Conservation (phyloP, 192 early-diverging fungal genomes). For the Allomyces javanicus region DNA sequence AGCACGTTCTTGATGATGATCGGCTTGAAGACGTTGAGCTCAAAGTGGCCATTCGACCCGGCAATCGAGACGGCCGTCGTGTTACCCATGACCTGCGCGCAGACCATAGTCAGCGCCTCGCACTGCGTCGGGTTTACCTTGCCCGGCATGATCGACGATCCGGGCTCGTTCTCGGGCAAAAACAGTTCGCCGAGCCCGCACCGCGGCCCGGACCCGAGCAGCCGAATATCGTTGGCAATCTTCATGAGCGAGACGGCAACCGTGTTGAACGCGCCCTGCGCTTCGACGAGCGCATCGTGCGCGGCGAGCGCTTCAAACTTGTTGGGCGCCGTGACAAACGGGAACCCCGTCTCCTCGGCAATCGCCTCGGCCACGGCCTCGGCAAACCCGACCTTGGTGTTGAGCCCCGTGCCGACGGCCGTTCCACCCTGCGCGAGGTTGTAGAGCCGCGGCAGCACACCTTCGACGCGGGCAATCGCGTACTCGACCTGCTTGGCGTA, state of each 20-base stretch:
- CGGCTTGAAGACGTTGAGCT: conserved; percentile 99
- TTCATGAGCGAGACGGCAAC: conserved; percentile 91
- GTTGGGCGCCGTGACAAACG: conserved; percentile 92
- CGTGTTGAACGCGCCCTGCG: conserved; percentile 83
- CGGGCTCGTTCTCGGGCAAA: conserved; percentile 97
- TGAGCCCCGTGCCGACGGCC: conserved; percentile 92
- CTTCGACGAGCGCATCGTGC: conserved; percentile 96
- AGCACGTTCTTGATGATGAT: conserved; percentile 96
- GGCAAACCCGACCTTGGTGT: conserved; percentile 85
- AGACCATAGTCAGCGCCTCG: conserved; percentile 99
- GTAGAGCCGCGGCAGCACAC: conserved; percentile 60
- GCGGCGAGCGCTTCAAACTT: conserved; percentile 99
- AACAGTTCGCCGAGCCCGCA: conserved; percentile 91
- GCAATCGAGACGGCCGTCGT: conserved; percentile 78
- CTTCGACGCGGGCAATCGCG: conserved; percentile 71
- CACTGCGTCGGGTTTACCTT: conserved; percentile 99
- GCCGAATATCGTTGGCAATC: conserved; percentile 97
- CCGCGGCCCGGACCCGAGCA: conserved; percentile 86
- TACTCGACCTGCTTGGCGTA: conserved; percentile 76
- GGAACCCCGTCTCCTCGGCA: conserved; percentile 63
- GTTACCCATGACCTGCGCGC: conserved; percentile 98
- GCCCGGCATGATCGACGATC: conserved; percentile 98
- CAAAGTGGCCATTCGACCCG: conserved; percentile 93
- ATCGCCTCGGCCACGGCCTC: conserved; percentile 75
- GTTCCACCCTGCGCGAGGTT: conserved; percentile 93